Base-by-base conservation (phyloP, 1,139 yeast genomes). In the Saccharomyces hybrid region DNA sequence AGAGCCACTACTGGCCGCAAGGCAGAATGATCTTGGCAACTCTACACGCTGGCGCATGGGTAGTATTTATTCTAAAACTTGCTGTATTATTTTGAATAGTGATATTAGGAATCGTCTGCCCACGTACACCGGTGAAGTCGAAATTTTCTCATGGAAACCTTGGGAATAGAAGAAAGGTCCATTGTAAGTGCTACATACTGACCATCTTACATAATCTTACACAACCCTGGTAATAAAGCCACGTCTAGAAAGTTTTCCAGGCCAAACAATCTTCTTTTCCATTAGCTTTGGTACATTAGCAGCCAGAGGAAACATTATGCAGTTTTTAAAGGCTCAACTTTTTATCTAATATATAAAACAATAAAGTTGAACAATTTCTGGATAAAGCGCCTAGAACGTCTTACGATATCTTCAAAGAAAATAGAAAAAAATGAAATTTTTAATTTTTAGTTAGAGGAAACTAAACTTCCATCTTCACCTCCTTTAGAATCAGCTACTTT, bases 401-500 rank as follows among this genome's bases (percentile, higher is more conserved):
- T 38, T 38, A 14, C 25, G 25, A 38, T 20, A 14, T 16, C 11
- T 16, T 20, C 13, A 16, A 20, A 16, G 11, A 38, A 38, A 38
- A 20, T 20, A 38, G 5, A 38, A 20, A 20, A 38, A 8, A 26
- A 38, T 4, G 13, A 20, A 16, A 20, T 2, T 11, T 11, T 14
- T 6, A 20, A 20, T 13, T 20, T 5, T 20, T 16, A 38, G 26
- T 38, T 38, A 38, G 26, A 38, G 44, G 44, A 5, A 38, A 20
- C 7, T 11, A 9, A 20, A 16, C 25, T 23, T 38, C 25, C 44
- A 4, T 54, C 57, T 23, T 58, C 59, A 46, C 53, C 56, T 38
- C 55, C 57, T 28, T 52, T 56, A 32, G 42, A 13, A 26, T 46
- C 32, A 28, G 42, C 47, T n/a, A 38, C 44, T 38, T 16, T 38